A percentile compares a stretch with the other conserved stretches of the same genome.
Conservation (phyloP, 2,329 filamentous ascomycete genomes). For the Sclerotinia trifoliorum region DNA sequence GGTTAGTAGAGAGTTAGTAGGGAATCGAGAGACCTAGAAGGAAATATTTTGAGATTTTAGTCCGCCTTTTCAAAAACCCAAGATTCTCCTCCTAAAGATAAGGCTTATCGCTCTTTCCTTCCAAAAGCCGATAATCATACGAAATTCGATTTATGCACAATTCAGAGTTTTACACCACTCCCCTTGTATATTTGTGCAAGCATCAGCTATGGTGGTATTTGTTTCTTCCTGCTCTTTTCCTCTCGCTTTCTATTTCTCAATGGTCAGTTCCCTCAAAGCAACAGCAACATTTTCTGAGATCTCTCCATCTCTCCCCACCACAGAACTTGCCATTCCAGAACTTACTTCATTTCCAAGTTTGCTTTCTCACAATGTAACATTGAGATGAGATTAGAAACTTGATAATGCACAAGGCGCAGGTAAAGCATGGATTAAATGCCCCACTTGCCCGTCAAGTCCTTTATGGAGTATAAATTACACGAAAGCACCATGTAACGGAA, state of each 20-base stretch:
- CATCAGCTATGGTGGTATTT: not conserved
- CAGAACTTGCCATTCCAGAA: not conserved
- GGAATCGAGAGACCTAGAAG: not conserved
- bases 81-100: not conserved
- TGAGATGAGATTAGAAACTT: not conserved
- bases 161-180: not conserved
- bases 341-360: not conserved
- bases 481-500: conserved; percentile 4
- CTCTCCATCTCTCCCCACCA: not conserved
- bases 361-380: not conserved
- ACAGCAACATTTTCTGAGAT: not conserved
- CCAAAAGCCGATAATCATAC: not conserved
- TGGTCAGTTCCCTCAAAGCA: not conserved
- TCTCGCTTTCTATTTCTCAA: not conserved
- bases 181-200: not conserved
- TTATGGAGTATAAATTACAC: not conserved
- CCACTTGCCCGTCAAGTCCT: not conserved
- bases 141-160: conserved; percentile 6
- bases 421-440: conserved; percentile 3
- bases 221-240: not conserved
- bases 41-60: not conserved
- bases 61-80: not conserved
- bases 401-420: conserved; percentile 8
- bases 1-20: not conserved
- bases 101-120: not conserved